These are phyloP conservation scores for Lentinula sp. DNA, from an alignment of 768 basidiomycete species.

Conservation along the genomic window DNA sequence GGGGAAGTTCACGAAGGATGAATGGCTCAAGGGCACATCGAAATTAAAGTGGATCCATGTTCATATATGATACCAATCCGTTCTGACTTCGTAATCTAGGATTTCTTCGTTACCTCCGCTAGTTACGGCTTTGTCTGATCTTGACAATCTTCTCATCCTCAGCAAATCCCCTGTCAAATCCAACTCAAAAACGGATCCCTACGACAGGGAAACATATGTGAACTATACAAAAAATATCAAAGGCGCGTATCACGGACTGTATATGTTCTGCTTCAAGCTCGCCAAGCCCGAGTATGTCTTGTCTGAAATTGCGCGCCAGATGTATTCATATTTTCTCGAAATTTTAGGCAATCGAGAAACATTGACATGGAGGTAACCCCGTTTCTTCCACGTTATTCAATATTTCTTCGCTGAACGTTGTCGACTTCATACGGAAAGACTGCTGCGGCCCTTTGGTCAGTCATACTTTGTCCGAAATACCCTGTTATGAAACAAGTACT, in stretches of 20 bases:
- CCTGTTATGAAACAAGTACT: constrained; percentile 60
- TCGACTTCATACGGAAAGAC: constrained; percentile 35
- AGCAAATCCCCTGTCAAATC: constrained; percentile 34
- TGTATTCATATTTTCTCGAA: not conserved
- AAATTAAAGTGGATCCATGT: constrained; percentile 33
- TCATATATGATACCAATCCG: not conserved
- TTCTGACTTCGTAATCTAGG: constrained; percentile 20
- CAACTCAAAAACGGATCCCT: constrained; percentile 33
- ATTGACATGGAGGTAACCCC: constrained; percentile 70
- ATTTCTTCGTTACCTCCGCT: constrained; percentile 46
- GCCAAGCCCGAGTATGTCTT: constrained; percentile 64
- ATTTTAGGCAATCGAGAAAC: constrained; percentile 57
- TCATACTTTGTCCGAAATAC: constrained; percentile 61
- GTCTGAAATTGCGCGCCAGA: not conserved
- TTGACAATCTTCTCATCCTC: constrained; percentile 57
- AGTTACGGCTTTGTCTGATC: constrained; percentile 45
- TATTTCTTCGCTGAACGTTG: not conserved
- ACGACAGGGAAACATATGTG: constrained; percentile 48
- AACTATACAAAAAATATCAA: constrained; percentile 42
- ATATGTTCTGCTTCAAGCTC: constrained; percentile 64
- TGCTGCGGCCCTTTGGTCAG: constrained; percentile 70
- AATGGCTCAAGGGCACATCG: constrained; percentile 60
- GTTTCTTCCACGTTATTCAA: constrained; percentile 8
- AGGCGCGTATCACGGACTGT: constrained; percentile 57
- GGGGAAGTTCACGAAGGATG: constrained; percentile 61